phyloP scores from a whole-genome alignment of 371 early-diverging fungal species.

The Rhizopus delemar region DNA sequence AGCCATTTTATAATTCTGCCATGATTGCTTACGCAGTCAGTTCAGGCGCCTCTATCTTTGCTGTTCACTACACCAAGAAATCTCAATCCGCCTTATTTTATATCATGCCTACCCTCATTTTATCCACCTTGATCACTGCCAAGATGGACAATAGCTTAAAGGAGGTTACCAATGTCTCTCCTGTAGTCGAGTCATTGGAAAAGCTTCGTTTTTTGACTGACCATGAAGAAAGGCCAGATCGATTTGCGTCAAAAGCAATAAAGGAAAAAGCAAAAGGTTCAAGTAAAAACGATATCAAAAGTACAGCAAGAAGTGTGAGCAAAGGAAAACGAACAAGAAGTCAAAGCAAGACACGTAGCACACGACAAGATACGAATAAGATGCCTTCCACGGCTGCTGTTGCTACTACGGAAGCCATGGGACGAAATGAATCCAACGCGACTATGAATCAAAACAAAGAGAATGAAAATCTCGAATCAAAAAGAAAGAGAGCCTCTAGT shows the following conservation, averaged over 20 bases:
- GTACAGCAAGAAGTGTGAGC: slow-evolving; percentile 12
- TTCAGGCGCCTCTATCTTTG: slow-evolving; percentile 78
- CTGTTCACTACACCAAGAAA: slow-evolving; percentile 89
- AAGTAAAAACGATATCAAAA: slow-evolving; percentile 1
- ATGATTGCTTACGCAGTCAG: slow-evolving; percentile 78
- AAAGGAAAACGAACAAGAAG: slow-evolving; percentile 9
- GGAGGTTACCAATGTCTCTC: slow-evolving; percentile 64
- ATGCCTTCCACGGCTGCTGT: slow-evolving; percentile 5
- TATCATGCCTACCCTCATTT: slow-evolving; percentile 86
- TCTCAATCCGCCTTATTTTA: slow-evolving; percentile 95
- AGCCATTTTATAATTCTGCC: slow-evolving; percentile 80
- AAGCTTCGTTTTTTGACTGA: slow-evolving; percentile 12
- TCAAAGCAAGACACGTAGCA: slow-evolving; percentile 2
- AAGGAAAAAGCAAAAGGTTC: neutral
- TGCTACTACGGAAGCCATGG: slow-evolving; percentile 1
- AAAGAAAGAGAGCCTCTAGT: slow-evolving; percentile 16
- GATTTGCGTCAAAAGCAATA: neutral
- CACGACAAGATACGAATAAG: slow-evolving; percentile 3
- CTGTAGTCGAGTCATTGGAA: slow-evolving; percentile 42
- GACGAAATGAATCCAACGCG: neutral
- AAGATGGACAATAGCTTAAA: slow-evolving; percentile 69
- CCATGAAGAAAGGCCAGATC: slow-evolving; percentile 16
- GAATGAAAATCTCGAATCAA: neutral
- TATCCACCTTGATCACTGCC: slow-evolving; percentile 72
- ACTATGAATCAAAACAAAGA: neutral